phyloP scores from a whole-genome alignment of 495 filamentous ascomycete genomes.

The Margaritispora aquatica region DNA sequence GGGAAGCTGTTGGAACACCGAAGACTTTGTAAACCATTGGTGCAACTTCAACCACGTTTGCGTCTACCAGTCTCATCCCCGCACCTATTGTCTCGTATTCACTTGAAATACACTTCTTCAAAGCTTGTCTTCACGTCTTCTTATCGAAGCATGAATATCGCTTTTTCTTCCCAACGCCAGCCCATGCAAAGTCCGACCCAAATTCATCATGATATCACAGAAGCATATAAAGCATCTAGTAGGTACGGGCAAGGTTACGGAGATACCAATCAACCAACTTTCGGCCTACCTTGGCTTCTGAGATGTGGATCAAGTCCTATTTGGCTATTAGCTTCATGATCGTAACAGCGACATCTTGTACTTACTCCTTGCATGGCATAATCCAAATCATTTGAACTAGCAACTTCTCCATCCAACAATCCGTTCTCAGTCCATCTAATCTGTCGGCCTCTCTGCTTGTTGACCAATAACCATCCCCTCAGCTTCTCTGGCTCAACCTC shows the following conservation, averaged over 20 bases:
- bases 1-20: neutral
- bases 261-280: constrained; percentile 99
- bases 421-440: constrained; percentile 88
- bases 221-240: constrained; percentile 47
- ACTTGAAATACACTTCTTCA: neutral
- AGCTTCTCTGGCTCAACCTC: constrained; percentile 91
- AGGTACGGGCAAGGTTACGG: constrained; percentile 89
- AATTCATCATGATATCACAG: constrained; percentile 8
- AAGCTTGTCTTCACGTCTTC: constrained; percentile 1
- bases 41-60: neutral
- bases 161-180: constrained; percentile 14
- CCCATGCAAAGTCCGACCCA: constrained; percentile 16
- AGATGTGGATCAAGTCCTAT: constrained; percentile 92
- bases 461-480: constrained; percentile 83
- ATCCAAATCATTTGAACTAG: constrained; percentile 87
- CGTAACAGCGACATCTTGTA: constrained; percentile 13
- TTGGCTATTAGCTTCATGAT: constrained; percentile 4
- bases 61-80: neutral
- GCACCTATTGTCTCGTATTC: neutral
- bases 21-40: neutral
- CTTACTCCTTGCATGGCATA: constrained; percentile 90
- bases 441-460: constrained; percentile 97
- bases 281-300: constrained; percentile 94
- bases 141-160: neutral
- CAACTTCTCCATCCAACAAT: constrained; percentile 84